Evolutionary conservation across 768 basidiomycete genomes (phyloP), one percentile per base, ranked within the genome.

Genomic region (Solioccasus polychromus): DNA sequence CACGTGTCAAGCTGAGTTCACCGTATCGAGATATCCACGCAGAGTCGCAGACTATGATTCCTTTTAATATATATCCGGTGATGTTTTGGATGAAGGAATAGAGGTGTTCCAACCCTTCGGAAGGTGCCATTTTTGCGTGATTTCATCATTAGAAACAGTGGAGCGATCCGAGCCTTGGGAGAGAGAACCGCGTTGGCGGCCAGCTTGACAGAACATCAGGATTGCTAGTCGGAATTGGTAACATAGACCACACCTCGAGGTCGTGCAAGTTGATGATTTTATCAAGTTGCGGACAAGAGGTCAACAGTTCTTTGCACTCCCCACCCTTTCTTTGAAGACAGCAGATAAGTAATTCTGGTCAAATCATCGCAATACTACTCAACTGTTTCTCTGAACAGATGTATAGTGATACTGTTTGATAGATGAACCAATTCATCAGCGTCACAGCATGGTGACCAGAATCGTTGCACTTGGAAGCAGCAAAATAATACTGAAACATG

Each of bases 41-140:
- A 87, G 88, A 2, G 89, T 91, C 0, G 89, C 89, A 15, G 85
- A 75, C 70, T 80, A 53, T 32, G 59, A 25, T 28, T 19, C 0
- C 24, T 18, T 35, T 25, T 28, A 44, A 25, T 5, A 28, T 40
- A 10, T 12, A 15, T 30, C 9, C 19, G 14, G 15, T 11, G 28
- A 17, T 25, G 17, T 34, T 74, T 67, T 77, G 2, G 31, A 26
- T 5, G 14, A 18, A 54, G 18, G 1, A 29, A 30, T 74, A 51
- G 0, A 30, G 9, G 15, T 15, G 23, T 26, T 26, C 32, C 47
- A 37, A 42, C 84, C 88, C 92, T 76, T 54, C 95, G 93, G 62
- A 83, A 97, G 3, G 92, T 92, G 35, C 82, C 77, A 51, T 93
- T 94, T 65, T 93, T 91, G 39, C 92, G 90, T 92, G 32, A 92